phyloP scores from a whole-genome alignment of 2,329 filamentous ascomycete genomes.

The Fusarium verrucosum region DNA sequence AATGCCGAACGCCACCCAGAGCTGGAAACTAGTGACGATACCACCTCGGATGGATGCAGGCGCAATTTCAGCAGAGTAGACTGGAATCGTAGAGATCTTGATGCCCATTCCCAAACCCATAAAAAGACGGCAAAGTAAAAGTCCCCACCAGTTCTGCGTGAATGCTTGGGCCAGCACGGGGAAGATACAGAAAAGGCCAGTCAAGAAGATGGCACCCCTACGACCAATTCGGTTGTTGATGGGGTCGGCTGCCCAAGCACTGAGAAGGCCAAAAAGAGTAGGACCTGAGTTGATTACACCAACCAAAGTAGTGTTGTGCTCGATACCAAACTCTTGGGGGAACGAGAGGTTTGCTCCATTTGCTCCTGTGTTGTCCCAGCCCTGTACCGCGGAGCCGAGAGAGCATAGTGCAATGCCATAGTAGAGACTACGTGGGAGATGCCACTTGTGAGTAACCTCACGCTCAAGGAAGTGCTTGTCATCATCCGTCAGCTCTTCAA shows the following conservation, averaged over 20 bases:
- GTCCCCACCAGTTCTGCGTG: constrained; percentile 61
- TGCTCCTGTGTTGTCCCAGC: constrained; percentile 58
- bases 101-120: constrained; percentile 70
- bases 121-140: constrained; percentile 53
- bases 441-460: constrained; percentile 46
- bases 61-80: constrained; percentile 62
- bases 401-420: constrained; percentile 45
- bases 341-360: constrained; percentile 54
- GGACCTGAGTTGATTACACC: constrained; percentile 63
- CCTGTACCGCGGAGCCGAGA: constrained; percentile 47
- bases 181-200: constrained; percentile 64
- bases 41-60: constrained; percentile 60
- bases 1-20: constrained; percentile 63
- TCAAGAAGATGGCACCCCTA: constrained; percentile 59
- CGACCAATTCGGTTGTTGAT: constrained; percentile 50
- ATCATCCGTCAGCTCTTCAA: constrained; percentile 39
- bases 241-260: constrained; percentile 47
- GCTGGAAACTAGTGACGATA: constrained; percentile 61
- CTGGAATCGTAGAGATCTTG: constrained; percentile 57
- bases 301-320: constrained; percentile 59
- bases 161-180: constrained; percentile 64
- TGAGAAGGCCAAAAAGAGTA: constrained; percentile 35
- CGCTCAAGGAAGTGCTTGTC: constrained; percentile 39
- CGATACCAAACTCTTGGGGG: constrained; percentile 49
- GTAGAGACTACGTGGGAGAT: constrained; percentile 42